phyloP scores from a whole-genome alignment of 495 filamentous ascomycete genomes.

The Aspergillus diversus region DNA sequence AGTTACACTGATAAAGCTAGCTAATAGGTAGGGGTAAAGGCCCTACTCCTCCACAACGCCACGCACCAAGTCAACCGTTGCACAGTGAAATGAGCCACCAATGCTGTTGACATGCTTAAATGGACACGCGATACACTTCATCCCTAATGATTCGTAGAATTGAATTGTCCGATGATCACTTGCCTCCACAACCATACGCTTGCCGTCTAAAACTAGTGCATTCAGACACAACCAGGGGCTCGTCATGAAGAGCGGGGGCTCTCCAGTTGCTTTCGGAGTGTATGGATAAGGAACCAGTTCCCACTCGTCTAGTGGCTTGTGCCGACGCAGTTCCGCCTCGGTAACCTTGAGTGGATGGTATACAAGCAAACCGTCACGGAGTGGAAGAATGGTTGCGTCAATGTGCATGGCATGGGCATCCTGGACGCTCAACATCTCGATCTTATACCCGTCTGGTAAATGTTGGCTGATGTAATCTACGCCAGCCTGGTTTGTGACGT shows the following conservation, averaged over 20 bases:
- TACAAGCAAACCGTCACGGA: slow-evolving; percentile 25
- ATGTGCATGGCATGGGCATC: slow-evolving; percentile 33
- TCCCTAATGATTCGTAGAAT: slow-evolving; percentile 25
- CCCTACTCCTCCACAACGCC: neutral
- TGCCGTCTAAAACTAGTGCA: slow-evolving; percentile 24
- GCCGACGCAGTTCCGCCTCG: slow-evolving; percentile 21
- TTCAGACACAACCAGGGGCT: slow-evolving; percentile 27
- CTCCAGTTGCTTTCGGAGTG: slow-evolving; percentile 2
- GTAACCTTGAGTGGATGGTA: slow-evolving; percentile 28
- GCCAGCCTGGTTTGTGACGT: slow-evolving; percentile 32
- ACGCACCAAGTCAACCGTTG: slow-evolving; percentile 32
- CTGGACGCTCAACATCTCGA: slow-evolving; percentile 27
- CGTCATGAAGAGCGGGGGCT: slow-evolving; percentile 26
- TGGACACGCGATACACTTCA: slow-evolving; percentile 25
- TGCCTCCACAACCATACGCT: slow-evolving; percentile 28
- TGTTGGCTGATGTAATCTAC: slow-evolving; percentile 26
- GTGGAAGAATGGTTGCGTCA: slow-evolving; percentile 30
- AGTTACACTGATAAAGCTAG: no score
- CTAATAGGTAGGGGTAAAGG: no score
- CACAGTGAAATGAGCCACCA: slow-evolving; percentile 35
- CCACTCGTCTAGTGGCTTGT: slow-evolving; percentile 23
- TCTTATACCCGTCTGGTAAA: slow-evolving; percentile 23
- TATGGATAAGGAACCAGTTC: slow-evolving; percentile 24
- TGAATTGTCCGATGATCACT: slow-evolving; percentile 17
- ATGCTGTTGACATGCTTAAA: slow-evolving; percentile 33